Conservation (phyloP, 352 stramenopile species). For the Pythium periplocum region DNA sequence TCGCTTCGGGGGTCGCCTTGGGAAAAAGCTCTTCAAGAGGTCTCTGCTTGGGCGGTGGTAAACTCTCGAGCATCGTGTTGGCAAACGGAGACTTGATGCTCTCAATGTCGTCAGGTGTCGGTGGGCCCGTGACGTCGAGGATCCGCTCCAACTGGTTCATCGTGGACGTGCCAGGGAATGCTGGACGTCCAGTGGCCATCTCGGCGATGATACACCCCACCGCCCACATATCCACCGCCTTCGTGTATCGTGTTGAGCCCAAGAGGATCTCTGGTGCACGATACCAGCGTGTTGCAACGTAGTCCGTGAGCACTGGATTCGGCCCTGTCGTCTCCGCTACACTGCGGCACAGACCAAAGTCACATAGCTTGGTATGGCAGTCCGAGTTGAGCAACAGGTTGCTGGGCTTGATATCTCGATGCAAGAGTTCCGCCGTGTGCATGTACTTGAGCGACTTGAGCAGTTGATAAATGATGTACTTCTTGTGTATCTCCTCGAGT, state of each 20-base stretch:
- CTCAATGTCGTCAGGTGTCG: slow-evolving; percentile 86
- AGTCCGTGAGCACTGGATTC: slow-evolving; percentile 91
- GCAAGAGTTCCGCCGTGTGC: slow-evolving; percentile 92
- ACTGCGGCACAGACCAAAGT: slow-evolving; percentile 94
- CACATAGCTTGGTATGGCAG: slow-evolving; percentile 94
- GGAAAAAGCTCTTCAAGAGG: slow-evolving; percentile 86
- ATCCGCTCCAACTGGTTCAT: slow-evolving; percentile 98
- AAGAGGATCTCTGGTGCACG: slow-evolving; percentile 94
- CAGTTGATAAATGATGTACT: slow-evolving; percentile 97
- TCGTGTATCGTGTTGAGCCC: slow-evolving; percentile 91
- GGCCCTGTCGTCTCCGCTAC: slow-evolving; percentile 81
- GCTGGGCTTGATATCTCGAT: slow-evolving; percentile 96
- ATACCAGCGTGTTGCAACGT: slow-evolving; percentile 96
- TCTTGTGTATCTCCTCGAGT: slow-evolving; percentile 95
- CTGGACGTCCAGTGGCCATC: slow-evolving; percentile 89
- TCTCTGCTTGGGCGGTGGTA: slow-evolving; percentile 71
- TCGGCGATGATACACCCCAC: slow-evolving; percentile 93
- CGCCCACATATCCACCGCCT: slow-evolving; percentile 92
- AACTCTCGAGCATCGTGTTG: slow-evolving; percentile 90
- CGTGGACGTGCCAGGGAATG: slow-evolving; percentile 93
- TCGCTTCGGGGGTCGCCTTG: slow-evolving; percentile 77
- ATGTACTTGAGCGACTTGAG: slow-evolving; percentile 96
- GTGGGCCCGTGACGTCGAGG: slow-evolving; percentile 90
- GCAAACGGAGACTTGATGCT: slow-evolving; percentile 92
- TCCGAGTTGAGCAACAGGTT: slow-evolving; percentile 95